Evolutionary conservation across 106 monocot species (phyloP).

Genomic region (Platanthera guangdongensis): DNA sequence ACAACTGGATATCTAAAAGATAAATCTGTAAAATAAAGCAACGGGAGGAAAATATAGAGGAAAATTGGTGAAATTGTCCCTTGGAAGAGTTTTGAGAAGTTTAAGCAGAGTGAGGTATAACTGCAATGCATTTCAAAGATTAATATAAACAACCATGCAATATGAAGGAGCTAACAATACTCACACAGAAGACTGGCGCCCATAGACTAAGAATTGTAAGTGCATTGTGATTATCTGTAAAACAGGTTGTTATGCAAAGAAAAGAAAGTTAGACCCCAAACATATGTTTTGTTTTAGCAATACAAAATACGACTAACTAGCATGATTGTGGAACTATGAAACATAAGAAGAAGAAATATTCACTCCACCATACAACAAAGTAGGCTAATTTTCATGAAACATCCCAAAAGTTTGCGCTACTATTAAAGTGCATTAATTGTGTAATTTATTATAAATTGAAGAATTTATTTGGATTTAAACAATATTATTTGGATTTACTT

Average conservation of each 20-base stretch:
- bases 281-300: not conserved
- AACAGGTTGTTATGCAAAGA: not conserved
- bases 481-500: too few relatives aligned
- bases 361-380: not conserved
- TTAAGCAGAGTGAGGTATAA: not conserved
- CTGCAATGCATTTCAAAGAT: not conserved
- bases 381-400: not conserved
- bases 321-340: not conserved
- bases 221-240: slow-evolving; percentile 92
- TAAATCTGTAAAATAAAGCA: slow-evolving; percentile 55
- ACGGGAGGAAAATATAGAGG: not conserved
- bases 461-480: too few relatives aligned
- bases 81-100: not conserved
- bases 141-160: not conserved
- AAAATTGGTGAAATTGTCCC: not conserved
- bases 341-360: not conserved
- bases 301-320: not conserved
- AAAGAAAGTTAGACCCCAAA: not conserved
- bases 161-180: slow-evolving; percentile 15
- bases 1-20: slow-evolving; percentile 77
- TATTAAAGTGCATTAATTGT: too few relatives aligned
- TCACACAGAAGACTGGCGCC: slow-evolving; percentile 81
- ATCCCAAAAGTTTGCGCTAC: too few relatives aligned
- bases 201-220: slow-evolving; percentile 76
- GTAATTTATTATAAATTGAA: too few relatives aligned